phyloP scores from a whole-genome alignment of 495 filamentous ascomycete species.

The Bathelium albidoporum region DNA sequence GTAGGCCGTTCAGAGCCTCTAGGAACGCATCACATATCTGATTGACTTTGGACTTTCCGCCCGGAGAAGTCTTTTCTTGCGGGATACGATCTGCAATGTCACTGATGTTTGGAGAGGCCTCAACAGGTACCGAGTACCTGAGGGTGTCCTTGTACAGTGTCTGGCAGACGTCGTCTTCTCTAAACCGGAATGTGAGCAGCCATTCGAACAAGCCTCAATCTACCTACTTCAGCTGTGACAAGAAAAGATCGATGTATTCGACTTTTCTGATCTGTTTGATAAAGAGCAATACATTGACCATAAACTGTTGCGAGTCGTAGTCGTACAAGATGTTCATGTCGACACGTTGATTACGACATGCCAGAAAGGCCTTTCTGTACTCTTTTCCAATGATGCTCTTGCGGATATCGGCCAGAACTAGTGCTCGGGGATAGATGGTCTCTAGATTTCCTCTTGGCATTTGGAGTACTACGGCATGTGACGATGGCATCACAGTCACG shows the following conservation, averaged over 20 bases:
- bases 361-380: constrained; percentile 73
- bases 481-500: constrained; percentile 81
- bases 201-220: background rate
- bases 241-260: constrained; percentile 79
- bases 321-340: constrained; percentile 99
- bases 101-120: constrained; percentile 1
- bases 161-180: constrained; percentile 86
- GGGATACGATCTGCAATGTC: constrained; percentile 21
- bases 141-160: constrained; percentile 88
- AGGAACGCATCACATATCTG: constrained; percentile 81
- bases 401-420: constrained; percentile 82
- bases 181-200: constrained; percentile 25
- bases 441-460: constrained; percentile 94
- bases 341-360: constrained; percentile 84
- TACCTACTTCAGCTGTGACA: constrained; percentile 67
- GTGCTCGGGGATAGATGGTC: constrained; percentile 84
- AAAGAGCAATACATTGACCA: constrained; percentile 63
- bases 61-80: background rate
- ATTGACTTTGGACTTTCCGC: constrained; percentile 58
- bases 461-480: constrained; percentile 71
- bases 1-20: constrained; percentile 47
- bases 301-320: constrained; percentile 72
- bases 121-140: background rate
- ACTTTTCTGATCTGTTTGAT: constrained; percentile 77
- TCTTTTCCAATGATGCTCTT: constrained; percentile 65